Conservation (phyloP, 1,139 yeast genomes). For the Kodamaea fungicola region DNA sequence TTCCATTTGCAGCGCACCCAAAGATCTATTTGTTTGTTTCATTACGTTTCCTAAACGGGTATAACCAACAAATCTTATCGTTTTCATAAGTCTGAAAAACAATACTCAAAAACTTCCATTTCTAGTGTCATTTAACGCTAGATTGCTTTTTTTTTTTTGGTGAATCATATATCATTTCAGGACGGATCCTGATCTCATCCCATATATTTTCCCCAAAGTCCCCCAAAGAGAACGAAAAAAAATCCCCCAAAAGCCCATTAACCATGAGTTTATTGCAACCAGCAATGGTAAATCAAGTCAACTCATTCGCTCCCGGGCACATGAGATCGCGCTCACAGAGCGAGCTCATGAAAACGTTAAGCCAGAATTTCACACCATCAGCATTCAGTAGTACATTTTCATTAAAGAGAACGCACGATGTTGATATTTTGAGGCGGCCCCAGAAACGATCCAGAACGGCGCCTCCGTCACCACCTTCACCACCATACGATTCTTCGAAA, state of each 20-base stretch:
- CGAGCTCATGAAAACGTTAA: constrained; percentile 18
- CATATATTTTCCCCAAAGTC: constrained; percentile 2
- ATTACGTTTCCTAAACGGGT: constrained; percentile 3
- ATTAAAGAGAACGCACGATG: constrained; percentile 23
- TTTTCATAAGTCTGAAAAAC: not conserved
- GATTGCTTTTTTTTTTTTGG: not conserved
- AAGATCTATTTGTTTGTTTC: constrained; percentile 4
- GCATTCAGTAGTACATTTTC: constrained; percentile 4
- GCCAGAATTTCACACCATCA: constrained; percentile 4
- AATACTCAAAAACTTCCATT: not conserved
- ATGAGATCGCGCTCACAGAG: constrained; percentile 32
- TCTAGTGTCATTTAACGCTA: constrained; percentile 2
- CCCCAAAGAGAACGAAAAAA: constrained; percentile 4
- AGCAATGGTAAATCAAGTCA: constrained; percentile 29
- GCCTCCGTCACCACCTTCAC: constrained; percentile 39
- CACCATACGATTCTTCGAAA: constrained; percentile 24
- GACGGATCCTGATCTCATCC: constrained; percentile 9
- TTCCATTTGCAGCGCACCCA: constrained; percentile 4
- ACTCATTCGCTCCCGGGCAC: constrained; percentile 29
- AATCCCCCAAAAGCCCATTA: constrained; percentile 5
- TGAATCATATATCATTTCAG: not conserved
- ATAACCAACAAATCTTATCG: not conserved
- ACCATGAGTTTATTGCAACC: constrained; percentile 15
- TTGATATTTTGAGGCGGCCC: constrained; percentile 16
- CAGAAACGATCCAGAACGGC: constrained; percentile 48